Conservation (phyloP, 2,329 filamentous ascomycete genomes). For the Pochonia chlamydosporia region DNA sequence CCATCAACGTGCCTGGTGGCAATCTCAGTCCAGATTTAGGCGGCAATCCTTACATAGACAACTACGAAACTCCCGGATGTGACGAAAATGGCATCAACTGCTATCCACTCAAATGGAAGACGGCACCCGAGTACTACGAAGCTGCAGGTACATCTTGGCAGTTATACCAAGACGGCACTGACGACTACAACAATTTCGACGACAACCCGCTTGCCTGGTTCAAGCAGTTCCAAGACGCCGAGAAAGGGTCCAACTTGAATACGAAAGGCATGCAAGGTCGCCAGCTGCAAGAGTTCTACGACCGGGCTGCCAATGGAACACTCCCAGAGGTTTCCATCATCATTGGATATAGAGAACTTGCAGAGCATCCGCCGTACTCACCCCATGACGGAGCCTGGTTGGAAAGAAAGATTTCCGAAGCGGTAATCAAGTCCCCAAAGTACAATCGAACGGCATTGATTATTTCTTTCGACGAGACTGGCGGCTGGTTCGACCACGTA, state of each 20-base stretch:
- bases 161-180: slow-evolving; percentile 41
- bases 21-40: slow-evolving; percentile 22
- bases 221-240: slow-evolving; percentile 12
- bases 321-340: slow-evolving; percentile 46
- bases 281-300: slow-evolving; percentile 41
- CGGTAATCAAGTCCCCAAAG: slow-evolving; percentile 39
- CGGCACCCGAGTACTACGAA: slow-evolving; percentile 41
- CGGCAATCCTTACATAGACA: slow-evolving; percentile 41
- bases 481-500: slow-evolving; percentile 48
- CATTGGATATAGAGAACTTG: slow-evolving; percentile 43
- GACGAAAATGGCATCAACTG: slow-evolving; percentile 37
- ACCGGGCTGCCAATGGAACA: slow-evolving; percentile 40
- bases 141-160: slow-evolving; percentile 44
- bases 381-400: slow-evolving; percentile 51
- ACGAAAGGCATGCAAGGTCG: slow-evolving; percentile 31
- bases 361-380: slow-evolving; percentile 39
- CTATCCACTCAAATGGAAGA: slow-evolving; percentile 47
- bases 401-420: slow-evolving; percentile 45
- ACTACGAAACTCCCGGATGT: slow-evolving; percentile 31
- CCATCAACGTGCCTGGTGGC: slow-evolving; percentile 40
- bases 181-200: slow-evolving; percentile 43
- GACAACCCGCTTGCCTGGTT: slow-evolving; percentile 45
- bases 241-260: slow-evolving; percentile 7
- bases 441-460: slow-evolving; percentile 44
- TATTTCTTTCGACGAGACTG: slow-evolving; percentile 47